phyloP scores from a whole-genome alignment of 805 yeast species.

The Wickerhamiella lipophila region DNA sequence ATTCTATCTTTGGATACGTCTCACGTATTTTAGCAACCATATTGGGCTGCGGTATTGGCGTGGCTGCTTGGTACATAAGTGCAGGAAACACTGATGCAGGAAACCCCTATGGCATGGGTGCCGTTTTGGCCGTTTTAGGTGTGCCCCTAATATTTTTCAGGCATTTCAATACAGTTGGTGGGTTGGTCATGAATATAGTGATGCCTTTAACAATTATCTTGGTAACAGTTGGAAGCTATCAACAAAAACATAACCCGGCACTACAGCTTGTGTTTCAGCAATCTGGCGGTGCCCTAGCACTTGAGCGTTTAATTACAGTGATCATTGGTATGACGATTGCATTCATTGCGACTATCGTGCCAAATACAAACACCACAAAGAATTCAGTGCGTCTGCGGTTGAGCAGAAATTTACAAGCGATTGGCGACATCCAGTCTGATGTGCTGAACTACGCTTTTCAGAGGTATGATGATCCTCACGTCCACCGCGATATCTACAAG shows the following conservation, averaged over 20 bases:
- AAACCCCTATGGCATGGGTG: conserved; percentile 15
- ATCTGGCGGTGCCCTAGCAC: conserved; percentile 1
- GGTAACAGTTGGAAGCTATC: conserved; percentile 7
- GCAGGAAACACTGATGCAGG: conserved; percentile 21
- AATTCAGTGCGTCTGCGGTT: conserved; percentile 23
- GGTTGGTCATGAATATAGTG: conserved; percentile 9
- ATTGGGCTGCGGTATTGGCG: conserved; percentile 25
- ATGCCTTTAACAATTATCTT: conserved; percentile 1
- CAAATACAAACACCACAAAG: conserved; percentile 14
- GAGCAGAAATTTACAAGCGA: conserved; percentile 20
- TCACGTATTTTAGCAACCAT: conserved; percentile 25
- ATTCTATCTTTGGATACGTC: conserved; percentile 25
- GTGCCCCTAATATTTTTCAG: background rate
- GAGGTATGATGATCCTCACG: conserved; percentile 18
- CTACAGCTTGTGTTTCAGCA: background rate
- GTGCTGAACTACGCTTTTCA: conserved; percentile 25
- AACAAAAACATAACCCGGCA: conserved; percentile 4
- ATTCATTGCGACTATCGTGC: background rate
- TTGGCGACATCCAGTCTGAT: conserved; percentile 25
- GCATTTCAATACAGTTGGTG: conserved; percentile 9
- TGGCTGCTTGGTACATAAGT: conserved; percentile 28
- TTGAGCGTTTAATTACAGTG: conserved; percentile 6
- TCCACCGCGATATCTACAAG: conserved; percentile 21
- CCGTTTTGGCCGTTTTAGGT: background rate
- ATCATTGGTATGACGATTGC: conserved; percentile 1